Base-by-base conservation (phyloP, 2,329 filamentous ascomycete genomes). In the Colletotrichum lini region DNA sequence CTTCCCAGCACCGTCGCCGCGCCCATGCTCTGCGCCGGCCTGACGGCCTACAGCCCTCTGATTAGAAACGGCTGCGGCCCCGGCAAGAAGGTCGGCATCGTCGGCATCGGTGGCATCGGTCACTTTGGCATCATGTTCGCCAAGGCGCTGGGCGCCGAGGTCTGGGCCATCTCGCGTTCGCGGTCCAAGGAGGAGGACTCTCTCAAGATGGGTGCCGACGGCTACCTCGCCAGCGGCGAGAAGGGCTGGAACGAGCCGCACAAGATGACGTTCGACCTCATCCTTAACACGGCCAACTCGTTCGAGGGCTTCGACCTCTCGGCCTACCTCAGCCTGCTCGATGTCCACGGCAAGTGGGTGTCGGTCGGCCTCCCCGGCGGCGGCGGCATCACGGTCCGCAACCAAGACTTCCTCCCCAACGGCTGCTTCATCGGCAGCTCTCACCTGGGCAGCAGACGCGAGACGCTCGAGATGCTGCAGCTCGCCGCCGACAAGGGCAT, bases 21-120 rank as follows among this genome's bases (percentile, higher is more conserved):
- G 2, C 93, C 93, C 12, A 94, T 95, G 92, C 87, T 96, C 75
- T 97, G 94, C 81, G 94, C 93, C 50, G 94, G 94, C 73, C 86
- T 97, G 74, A 97, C 94, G 4, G 90, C 91, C 70, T 97, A 91
- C 84, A 92, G 89, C 72, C 94, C 94, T 1, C 86, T 97, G 16
- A 91, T 93, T 74, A 89, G 94, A 59, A 91, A 95, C 77, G 93
- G 93, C 26, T 88, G 88, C 71, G 93, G 93, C 0, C 92, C 92
- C 1, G 94, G 94, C 73, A 94, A 93, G 85, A 94, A 94, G 84
- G 90, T 95, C 26, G 93, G 88, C 47, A 89, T 95, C 72, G 89
- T 94, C 10, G 93, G 93, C 73, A 84, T 94, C 74, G 92, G 92
- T 21, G 92, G 92, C 15, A 88, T 94, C 67, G 92, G 92, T 7